Percentiles rank a stretch among this genome's conserved stretches.
Evolutionary conservation across 208 protist genomes (phyloP).

Genomic region (Tetramitus jugosus): DNA sequence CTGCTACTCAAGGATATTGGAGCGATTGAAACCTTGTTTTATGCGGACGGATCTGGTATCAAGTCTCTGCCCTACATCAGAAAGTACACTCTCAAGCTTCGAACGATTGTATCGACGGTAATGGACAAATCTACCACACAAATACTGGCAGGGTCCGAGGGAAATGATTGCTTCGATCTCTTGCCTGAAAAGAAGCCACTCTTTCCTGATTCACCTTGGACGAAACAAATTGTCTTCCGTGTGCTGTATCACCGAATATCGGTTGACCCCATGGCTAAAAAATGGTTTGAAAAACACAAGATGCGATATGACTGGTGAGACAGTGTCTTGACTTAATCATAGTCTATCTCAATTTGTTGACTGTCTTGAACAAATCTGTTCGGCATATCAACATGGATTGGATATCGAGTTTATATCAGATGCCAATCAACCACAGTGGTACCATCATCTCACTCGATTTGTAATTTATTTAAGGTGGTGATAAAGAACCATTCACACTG

Average conservation of each 20-base stretch:
- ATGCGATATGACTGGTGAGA: too few species aligned
- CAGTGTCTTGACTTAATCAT: too few species aligned
- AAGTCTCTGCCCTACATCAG: not conserved
- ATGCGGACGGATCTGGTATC: not conserved
- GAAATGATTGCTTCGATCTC: not conserved
- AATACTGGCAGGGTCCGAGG: not conserved
- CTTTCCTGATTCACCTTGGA: not conserved
- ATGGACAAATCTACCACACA: not conserved
- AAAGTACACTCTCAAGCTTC: not conserved
- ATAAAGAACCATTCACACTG: too few species aligned
- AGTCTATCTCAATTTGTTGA: too few species aligned
- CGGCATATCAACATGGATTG: too few species aligned
- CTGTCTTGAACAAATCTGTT: too few species aligned
- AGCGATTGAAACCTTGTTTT: not conserved
- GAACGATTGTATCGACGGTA: not conserved
- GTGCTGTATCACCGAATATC: not conserved
- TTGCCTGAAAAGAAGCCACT: not conserved
- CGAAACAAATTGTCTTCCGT: not conserved
- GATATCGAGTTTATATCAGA: too few species aligned
- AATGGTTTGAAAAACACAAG: not conserved
- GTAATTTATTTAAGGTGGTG: too few species aligned
- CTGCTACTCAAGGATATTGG: not conserved
- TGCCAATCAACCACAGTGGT: too few species aligned
- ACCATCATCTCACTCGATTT: too few species aligned
- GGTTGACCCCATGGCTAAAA: not conserved